These are phyloP conservation scores for Pichia pseudocactophila DNA, from an alignment of 805 yeast genomes.

Conservation along the genomic window DNA sequence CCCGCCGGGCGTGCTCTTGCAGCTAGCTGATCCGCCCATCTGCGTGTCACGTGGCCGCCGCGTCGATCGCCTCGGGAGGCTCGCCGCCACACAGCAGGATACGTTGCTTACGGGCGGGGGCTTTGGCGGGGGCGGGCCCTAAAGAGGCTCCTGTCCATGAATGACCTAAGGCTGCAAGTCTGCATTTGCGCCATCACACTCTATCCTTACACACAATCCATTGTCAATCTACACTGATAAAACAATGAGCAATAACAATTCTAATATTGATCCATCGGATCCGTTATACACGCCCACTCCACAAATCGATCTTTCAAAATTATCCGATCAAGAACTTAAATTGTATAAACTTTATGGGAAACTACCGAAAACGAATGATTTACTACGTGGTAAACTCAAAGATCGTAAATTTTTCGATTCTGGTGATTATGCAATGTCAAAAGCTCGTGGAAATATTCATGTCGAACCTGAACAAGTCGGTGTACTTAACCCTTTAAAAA, in stretches of 20 bases:
- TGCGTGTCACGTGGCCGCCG: no score
- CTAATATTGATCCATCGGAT: slow-evolving; percentile 30
- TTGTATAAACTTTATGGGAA: slow-evolving; percentile 77
- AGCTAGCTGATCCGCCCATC: no score
- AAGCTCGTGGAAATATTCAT: slow-evolving; percentile 36
- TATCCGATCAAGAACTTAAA: slow-evolving; percentile 72
- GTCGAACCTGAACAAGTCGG: slow-evolving; percentile 26
- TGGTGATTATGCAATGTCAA: slow-evolving; percentile 87
- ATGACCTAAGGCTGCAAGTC: no score
- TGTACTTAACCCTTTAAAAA: slow-evolving; percentile 30
- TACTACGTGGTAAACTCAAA: slow-evolving; percentile 64
- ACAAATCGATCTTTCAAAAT: slow-evolving; percentile 42
- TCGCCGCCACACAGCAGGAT: no score
- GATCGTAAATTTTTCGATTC: slow-evolving; percentile 90
- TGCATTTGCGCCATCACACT: no score
- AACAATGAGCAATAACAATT: neutral
- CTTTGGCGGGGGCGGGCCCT: no score
- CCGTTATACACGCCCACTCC: slow-evolving; percentile 38
- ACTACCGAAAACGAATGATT: slow-evolving; percentile 71
- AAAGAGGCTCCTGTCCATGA: no score
- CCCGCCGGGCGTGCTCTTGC: no score
- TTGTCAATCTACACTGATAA: no score
- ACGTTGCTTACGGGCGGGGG: no score
- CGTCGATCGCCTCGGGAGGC: no score
- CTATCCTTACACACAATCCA: no score